Evolutionary conservation across 441 rosid genomes (phyloP), one percentile per base, ranked within the genome.

Genomic region (Isatis lusitanica): DNA sequence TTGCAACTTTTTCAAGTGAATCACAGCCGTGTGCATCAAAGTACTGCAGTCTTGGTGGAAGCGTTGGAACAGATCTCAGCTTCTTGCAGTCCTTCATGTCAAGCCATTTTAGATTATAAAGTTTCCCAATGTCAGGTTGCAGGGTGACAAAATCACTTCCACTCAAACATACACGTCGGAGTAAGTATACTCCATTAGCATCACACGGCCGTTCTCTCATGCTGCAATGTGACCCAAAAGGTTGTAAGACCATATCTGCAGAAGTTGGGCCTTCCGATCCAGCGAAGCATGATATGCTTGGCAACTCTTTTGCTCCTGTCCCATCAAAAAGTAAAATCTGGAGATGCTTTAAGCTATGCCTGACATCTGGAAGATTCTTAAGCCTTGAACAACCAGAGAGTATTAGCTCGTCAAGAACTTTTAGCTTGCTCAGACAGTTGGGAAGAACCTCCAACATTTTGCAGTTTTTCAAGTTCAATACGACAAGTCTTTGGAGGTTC

Each of bases 321-420:
- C 55, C 30, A 4, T 72, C 78, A 6, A 67, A 6, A 57, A 24
- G 50, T 63, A 81, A 63, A 38, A 6, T 63, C 66, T 18, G 38
- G 12, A 53, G 55, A 36, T 64, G 78, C 40, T 63, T 13, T 46
- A 78, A 5, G 43, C 70, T 30, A 4, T 65, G 4, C n/a, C 15
- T 52, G 2, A 66, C 18, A 18, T 68, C 55, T 0, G 81, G 69
- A 35, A 82, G 21, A 10, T 6, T 21, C 16, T 16, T 8, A 38
- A 72, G 68, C 30, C 50, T 67, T 28, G 17, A 63, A 67, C 81
- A 84, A 7, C 75, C 75, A 36, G 79, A 75, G 4, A 79, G 58
- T 51, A 60, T 5, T 6, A 73, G 10, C 12, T 53, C 67, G 6
- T 78, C 47, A 3, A 78, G 81, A 63, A 36, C n/a, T 55, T 46